phyloP scores from a whole-genome alignment of 371 early-diverging fungal species.

The Zychaea mexicana region DNA sequence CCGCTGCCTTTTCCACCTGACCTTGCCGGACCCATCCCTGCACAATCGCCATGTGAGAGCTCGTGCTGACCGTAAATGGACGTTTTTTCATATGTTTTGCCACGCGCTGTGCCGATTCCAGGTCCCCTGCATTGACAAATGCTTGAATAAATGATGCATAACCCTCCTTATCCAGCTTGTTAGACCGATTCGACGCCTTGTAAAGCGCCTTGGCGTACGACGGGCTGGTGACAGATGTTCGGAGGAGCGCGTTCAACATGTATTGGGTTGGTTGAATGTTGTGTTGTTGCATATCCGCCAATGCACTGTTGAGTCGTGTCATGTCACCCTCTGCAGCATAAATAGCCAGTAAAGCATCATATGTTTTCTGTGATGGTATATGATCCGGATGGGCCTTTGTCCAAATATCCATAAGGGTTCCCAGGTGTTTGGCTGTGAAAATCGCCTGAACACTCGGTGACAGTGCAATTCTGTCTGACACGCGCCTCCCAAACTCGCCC shows the following conservation, averaged over 20 bases:
- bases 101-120: conserved; percentile 14
- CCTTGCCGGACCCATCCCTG: conserved; percentile 25
- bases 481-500: conserved; percentile 3
- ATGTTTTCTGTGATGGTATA: conserved; percentile 10
- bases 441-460: background rate
- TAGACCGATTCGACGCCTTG: conserved; percentile 4
- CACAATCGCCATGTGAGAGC: conserved; percentile 19
- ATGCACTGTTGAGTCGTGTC: background rate
- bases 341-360: conserved; percentile 8
- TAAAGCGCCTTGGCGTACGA: conserved; percentile 1
- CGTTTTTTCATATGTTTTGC: conserved; percentile 17
- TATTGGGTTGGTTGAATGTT: conserved; percentile 12
- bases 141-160: conserved; percentile 26
- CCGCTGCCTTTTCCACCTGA: conserved; percentile 15
- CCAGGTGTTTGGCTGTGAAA: conserved; percentile 11
- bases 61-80: conserved; percentile 3
- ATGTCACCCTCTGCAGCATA: conserved; percentile 6
- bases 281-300: conserved; percentile 10
- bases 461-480: background rate
- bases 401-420: conserved; percentile 6
- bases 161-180: conserved; percentile 15
- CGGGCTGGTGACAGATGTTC: background rate
- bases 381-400: background rate
- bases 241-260: background rate
- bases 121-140: conserved; percentile 13